Conservation (phyloP, 2,329 filamentous ascomycete species). For the Grosmannia huntii region DNA sequence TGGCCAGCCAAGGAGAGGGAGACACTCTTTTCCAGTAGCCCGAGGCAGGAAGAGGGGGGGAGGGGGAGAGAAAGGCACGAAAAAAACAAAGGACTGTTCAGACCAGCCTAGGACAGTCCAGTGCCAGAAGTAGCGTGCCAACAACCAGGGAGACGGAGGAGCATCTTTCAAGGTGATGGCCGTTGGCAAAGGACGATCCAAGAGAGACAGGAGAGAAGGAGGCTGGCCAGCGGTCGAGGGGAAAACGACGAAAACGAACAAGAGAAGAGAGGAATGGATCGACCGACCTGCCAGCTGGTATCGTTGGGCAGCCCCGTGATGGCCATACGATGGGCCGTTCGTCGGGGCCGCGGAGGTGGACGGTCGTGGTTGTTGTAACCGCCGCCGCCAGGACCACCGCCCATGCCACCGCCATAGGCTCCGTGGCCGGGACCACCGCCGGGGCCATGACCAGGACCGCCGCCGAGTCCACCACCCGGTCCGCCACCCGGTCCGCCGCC, state of each 20-base stretch:
- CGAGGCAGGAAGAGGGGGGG: neutral
- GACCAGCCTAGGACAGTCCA: neutral
- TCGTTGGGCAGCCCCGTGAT: constrained; percentile 93
- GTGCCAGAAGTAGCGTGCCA: neutral
- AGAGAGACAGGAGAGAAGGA: neutral
- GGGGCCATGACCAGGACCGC: neutral
- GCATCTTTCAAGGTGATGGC: neutral
- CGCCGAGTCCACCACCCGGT: neutral
- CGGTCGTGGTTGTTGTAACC: constrained; percentile 42
- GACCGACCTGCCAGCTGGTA: constrained; percentile 99
- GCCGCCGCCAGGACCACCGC: constrained; percentile 1
- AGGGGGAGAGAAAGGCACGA: neutral
- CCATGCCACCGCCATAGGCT: constrained; percentile 19
- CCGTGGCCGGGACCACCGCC: neutral
- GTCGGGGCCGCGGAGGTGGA: constrained; percentile 62
- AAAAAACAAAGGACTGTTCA: neutral
- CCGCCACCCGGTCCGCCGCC: neutral
- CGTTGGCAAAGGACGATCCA: neutral
- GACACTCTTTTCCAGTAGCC: neutral
- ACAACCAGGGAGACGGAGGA: neutral
- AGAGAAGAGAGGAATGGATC: neutral
- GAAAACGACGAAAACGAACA: neutral
- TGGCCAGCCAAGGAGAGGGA: neutral
- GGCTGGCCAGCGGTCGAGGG: neutral
- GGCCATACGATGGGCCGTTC: constrained; percentile 93